Percentiles rank a stretch among this genome's conserved stretches.
Evolutionary conservation across 2,329 filamentous ascomycete species (phyloP).

Genomic region (Tolypocladium pustulatum): DNA sequence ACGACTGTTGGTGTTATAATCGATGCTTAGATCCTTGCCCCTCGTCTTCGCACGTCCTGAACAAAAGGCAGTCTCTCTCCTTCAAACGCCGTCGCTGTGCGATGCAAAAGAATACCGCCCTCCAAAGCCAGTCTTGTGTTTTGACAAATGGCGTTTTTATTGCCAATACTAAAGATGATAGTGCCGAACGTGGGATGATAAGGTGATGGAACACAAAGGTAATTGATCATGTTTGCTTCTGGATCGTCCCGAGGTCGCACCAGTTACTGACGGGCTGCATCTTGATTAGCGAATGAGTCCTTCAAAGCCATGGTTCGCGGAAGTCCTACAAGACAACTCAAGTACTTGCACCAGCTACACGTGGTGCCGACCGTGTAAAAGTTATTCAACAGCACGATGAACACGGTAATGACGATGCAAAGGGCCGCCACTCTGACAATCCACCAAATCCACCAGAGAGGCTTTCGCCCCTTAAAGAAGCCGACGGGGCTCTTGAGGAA

Average conservation of each 20-base stretch:
- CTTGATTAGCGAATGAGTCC: conserved; percentile 10
- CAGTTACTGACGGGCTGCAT: conserved; percentile 53
- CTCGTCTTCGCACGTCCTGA: background rate
- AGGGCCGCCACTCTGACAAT: conserved; percentile 68
- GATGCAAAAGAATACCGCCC: conserved; percentile 6
- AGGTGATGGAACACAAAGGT: background rate
- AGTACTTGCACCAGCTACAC: conserved; percentile 89
- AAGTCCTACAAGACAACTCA: conserved; percentile 78
- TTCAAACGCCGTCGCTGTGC: conserved; percentile 24
- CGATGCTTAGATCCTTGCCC: background rate
- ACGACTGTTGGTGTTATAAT: background rate
- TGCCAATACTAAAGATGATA: background rate
- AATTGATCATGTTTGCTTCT: conserved; percentile 6
- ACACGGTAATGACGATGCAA: conserved; percentile 70
- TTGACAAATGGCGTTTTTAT: background rate
- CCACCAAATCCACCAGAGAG: conserved; percentile 98
- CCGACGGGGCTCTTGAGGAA: conserved; percentile 55
- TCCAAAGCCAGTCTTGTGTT: conserved; percentile 5
- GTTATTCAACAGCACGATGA: conserved; percentile 79
- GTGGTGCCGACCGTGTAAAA: conserved; percentile 73
- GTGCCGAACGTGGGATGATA: background rate
- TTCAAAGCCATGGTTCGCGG: background rate
- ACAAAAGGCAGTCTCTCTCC: background rate
- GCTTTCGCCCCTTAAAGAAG: conserved; percentile 89
- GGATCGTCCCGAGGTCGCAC: conserved; percentile 44